These are phyloP conservation scores for Aegilops speltoides DNA, from an alignment of 176 grass and related monocot species.

Conservation along the genomic window DNA sequence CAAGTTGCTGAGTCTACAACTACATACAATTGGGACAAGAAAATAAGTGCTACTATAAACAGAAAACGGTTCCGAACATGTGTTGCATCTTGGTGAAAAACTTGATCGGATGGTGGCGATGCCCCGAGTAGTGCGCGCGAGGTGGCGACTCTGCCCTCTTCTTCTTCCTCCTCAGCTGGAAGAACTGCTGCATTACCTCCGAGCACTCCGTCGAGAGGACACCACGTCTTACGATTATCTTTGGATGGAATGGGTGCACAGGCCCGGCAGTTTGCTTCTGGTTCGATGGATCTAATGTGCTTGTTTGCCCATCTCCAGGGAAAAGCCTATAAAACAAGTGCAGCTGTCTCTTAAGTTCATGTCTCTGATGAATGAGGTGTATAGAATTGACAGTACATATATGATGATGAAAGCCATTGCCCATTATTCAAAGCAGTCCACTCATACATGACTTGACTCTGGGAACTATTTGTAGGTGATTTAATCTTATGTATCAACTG, in stretches of 20 bases:
- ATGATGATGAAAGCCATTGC: too few relatives aligned
- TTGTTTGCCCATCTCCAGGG: conserved; percentile 69
- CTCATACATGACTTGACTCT: neutral
- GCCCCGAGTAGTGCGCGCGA: conserved; percentile 29
- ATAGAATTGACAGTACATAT: too few relatives aligned
- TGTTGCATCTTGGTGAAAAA: conserved; percentile 78
- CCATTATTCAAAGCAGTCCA: too few relatives aligned
- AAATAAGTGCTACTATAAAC: conserved; percentile 48
- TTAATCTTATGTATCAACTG: conserved; percentile 1
- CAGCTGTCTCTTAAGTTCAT: neutral
- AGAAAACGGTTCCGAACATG: conserved; percentile 73
- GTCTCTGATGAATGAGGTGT: neutral
- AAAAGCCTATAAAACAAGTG: conserved; percentile 59
- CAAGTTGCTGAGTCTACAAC: neutral
- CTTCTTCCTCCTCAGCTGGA: conserved; percentile 30
- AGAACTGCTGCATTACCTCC: conserved; percentile 16
- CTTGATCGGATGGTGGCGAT: conserved; percentile 67
- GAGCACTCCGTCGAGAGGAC: conserved; percentile 73
- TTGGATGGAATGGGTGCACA: conserved; percentile 89
- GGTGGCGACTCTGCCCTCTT: conserved; percentile 50
- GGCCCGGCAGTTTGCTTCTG: conserved; percentile 44
- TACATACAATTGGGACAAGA: neutral
- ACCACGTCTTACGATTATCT: conserved; percentile 74
- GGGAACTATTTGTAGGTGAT: neutral
- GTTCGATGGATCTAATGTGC: conserved; percentile 34